A percentile compares a stretch with the other conserved stretches of the same genome.
Conservation (phyloP, 106 monocot genomes). For the Dendrobium catenatum region DNA sequence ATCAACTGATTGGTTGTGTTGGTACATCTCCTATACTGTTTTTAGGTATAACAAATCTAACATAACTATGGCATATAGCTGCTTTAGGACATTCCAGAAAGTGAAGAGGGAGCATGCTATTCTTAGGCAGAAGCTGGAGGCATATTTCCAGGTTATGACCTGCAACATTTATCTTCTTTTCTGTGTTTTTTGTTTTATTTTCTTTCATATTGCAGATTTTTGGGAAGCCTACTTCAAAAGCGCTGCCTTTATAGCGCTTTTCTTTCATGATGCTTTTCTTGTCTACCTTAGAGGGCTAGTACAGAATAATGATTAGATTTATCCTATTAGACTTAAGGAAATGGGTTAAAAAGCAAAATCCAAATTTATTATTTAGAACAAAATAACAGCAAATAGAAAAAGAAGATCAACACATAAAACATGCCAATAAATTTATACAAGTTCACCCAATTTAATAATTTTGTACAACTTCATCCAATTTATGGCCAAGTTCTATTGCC, state of each 20-base stretch:
- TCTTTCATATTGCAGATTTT: not conserved
- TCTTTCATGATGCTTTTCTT: not conserved
- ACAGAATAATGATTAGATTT: too few relatives aligned
- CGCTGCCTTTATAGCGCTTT: not conserved
- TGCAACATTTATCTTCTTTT: not conserved
- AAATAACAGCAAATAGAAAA: too few relatives aligned
- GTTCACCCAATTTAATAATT: too few relatives aligned
- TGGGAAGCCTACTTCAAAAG: not conserved
- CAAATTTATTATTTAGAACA: too few relatives aligned
- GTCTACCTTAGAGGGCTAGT: too few relatives aligned
- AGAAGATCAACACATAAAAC: too few relatives aligned
- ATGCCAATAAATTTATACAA: too few relatives aligned
- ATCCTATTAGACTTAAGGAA: too few relatives aligned
- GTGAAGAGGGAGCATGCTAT: constrained; percentile 76
- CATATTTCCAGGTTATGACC: constrained; percentile 61
- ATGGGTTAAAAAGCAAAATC: too few relatives aligned
- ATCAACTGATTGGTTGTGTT: not conserved
- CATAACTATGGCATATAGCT: constrained; percentile 28
- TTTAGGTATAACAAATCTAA: not conserved
- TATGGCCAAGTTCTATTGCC: too few relatives aligned
- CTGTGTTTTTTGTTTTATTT: not conserved
- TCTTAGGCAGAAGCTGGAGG: constrained; percentile 77
- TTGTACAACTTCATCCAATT: too few relatives aligned
- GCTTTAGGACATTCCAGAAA: constrained; percentile 58
- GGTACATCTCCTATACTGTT: not conserved